phyloP scores from a whole-genome alignment of 257 asterid genomes.

The Nicotiana attenuata region DNA sequence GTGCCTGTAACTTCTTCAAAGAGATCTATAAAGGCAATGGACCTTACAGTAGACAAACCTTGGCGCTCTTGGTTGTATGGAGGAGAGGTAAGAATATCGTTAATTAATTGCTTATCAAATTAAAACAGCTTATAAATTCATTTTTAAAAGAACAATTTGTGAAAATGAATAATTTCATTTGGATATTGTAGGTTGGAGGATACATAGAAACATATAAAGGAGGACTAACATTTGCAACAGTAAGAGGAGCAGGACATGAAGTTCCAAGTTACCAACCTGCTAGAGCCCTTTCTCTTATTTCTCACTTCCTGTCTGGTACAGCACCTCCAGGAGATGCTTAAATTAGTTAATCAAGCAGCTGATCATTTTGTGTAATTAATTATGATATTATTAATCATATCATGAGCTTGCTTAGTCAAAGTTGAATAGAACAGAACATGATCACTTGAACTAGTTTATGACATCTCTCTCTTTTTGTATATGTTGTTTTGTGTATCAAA shows the following conservation, averaged over 20 bases:
- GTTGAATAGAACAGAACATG: too few species aligned
- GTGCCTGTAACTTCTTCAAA: conserved; percentile 22
- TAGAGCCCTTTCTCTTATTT: conserved; percentile 5
- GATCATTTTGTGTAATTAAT: background rate
- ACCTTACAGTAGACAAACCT: background rate
- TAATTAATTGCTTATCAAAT: background rate
- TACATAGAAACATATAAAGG: background rate
- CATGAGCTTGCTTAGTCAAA: background rate
- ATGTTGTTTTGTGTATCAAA: too few species aligned
- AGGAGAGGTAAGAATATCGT: conserved; percentile 3
- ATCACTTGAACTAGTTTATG: too few species aligned
- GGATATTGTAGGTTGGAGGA: conserved; percentile 14
- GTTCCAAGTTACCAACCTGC: conserved; percentile 12
- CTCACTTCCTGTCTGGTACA: background rate
- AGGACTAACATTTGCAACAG: background rate
- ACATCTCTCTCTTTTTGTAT: too few species aligned
- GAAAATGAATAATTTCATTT: background rate
- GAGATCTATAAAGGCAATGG: conserved; percentile 14
- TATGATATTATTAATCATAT: background rate
- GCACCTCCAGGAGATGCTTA: background rate
- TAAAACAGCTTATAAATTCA: too few species aligned
- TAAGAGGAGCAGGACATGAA: conserved; percentile 12
- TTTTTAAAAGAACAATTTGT: too few species aligned
- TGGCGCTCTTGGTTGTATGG: conserved; percentile 17
- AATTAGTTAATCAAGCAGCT: too few species aligned